Base-by-base conservation (phyloP, 2,329 filamentous ascomycete genomes). In the Juglanconis oblonga region DNA sequence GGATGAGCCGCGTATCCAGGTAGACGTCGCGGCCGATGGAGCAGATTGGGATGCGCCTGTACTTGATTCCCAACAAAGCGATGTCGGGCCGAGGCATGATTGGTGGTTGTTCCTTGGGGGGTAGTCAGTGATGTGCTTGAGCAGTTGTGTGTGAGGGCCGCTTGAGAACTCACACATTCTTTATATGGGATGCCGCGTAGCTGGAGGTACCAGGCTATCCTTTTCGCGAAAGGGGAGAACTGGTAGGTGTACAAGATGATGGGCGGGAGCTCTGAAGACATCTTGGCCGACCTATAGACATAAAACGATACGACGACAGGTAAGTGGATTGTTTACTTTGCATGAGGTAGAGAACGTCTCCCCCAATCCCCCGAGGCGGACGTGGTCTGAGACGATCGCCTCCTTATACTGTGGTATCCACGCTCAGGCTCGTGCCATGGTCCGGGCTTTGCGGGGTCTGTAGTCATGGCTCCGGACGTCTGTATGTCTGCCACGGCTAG, bases 31-130 rank as follows among this genome's bases (percentile, higher is more conserved):
- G 78, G 14, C 87, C 88, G 65, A 91, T 85, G 29, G 84, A 75
- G 54, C 91, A 73, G 54, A 91, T 68, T 1, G 89, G 89, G 59
- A 91, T 90, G 59, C 89, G 87, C 4, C 88, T 82, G 73, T 92
- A 88, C 6, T 77, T 75, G 57, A 91, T 78, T 32, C 86, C 87
- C 13, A 92, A 78, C 1, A 76, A 74, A 17, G 76, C 72, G 13
- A 91, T 69, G 69, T 90, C 87, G 1, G 87, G 87, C 32, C 88
- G 85, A 6, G 89, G 89, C 69, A 91, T 77, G 38, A 82, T 79
- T 3, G 78, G 74, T 0, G 88, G 87, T 84, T 91, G 88, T 53
- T 86, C 72, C 87, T 88, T 62, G n/a, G 31, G 5, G 33, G 33
- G 11, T 36, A 3, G 32, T 62, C n/a, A 63, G 44, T 48, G 24